Base-by-base conservation (phyloP, 1,284 basidiomycete species). In the Vanrija humicola region DNA sequence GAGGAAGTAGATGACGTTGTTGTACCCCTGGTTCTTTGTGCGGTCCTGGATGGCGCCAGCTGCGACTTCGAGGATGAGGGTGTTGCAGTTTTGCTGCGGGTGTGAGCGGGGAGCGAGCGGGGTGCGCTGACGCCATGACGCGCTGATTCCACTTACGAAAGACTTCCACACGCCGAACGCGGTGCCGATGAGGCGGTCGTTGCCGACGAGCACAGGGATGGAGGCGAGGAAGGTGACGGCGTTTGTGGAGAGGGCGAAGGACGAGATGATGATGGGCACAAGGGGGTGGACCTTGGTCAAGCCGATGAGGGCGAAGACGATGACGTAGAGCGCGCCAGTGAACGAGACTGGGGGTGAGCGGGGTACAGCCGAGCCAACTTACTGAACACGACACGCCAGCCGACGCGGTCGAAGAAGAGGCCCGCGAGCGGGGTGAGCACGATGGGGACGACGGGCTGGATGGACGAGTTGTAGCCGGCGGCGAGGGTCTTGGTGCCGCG, bases 81-180 rank as follows among this genome's bases (percentile, higher is more conserved):
- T 34, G 34, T 34, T 34, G 34, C 34, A 34, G 34, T 34, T 18
- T 16, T 55, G 66, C 38, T 60, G 53, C 29, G 64, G 19, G 4
- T 29, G 6, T 40, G 12, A 21, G 5, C n/a, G n/a, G n/a, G n/a
- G n/a, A n/a, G n/a, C n/a, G n/a, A n/a, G n/a, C n/a, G n/a, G 2
- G 1, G 15, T 28, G 19, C 14, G 9, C 34, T 34, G 34, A 34
- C 34, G 4, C 10, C 6, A 6, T 34, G 6, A 43, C 21, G 21
- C 21, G 52, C 28, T 29, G 34, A 34, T 5, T 14, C 5, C 14
- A 34, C 63, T 60, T 23, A 59, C 58, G 58, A 75, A 70, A 5
- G 74, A 66, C 56, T 78, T 77, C 75, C 76, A 79, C n/a, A 78
- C 63, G 1, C 78, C 78, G 43, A 75, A 78, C 0, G 77, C 78